Evolutionary conservation across 2,329 filamentous ascomycete genomes (phyloP), one percentile per base, ranked within the genome.

Genomic region (Epichloe hybrida): DNA sequence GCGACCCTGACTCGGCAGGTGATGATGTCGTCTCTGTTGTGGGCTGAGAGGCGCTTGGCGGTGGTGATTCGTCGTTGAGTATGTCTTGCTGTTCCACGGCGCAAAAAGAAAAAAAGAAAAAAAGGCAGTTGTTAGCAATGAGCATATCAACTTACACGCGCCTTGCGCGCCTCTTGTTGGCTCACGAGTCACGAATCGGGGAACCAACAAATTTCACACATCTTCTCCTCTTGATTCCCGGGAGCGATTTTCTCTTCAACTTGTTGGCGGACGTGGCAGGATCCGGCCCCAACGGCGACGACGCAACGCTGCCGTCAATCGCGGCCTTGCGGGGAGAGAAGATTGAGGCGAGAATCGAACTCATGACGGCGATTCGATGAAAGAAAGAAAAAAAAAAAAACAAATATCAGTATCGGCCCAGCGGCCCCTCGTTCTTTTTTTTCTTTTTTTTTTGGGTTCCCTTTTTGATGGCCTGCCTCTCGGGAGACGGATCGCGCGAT

Each of bases 261-360:
- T 39, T 50, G n/a, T 34, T 49, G n/a, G 20, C 17, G 8, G 49
- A 17, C 9, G 46, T 23, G 17, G 36, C 44, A 12, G 49, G 43
- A 31, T 51, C 49, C n/a, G 27, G 35, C 12, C 37, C 38, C 35
- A 43, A 5, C 11, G 48, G 46, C 37, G 52, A 45, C 23, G 52
- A 46, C 17, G 46, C 41, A 5, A 27, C 23, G 2, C 39, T 49
- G n/a, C 46, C 36, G 21, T 41, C 31, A 20, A 27, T 27, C 20
- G 49, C 23, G 2, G 36, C 20, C 34, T 51, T 51, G 11, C 49
- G 49, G 12, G 52, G 49, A 8, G 52, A 49, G 38, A 51, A 53
- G 12, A 53, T 41, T 1, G 46, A 41, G 9, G 49, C 36, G 27
- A 53, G 11, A 11, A 51, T 37, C 4, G 35, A 46, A 34, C 20